phyloP scores from a whole-genome alignment of 768 basidiomycete genomes.

The Tricholoma terreum region DNA sequence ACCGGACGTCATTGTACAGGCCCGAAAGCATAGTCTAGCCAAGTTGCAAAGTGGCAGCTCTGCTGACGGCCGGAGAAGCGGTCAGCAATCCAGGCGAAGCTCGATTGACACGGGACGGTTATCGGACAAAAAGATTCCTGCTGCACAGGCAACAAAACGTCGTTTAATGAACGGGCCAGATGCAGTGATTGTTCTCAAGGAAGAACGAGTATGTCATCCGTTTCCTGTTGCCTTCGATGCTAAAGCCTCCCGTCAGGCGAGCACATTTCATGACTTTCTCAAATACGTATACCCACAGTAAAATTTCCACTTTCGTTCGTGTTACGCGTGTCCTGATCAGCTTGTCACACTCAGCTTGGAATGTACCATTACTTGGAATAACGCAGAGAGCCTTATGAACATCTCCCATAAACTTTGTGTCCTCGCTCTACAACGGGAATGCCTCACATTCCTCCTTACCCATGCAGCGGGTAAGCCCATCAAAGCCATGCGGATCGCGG shows the following conservation, averaged over 20 bases:
- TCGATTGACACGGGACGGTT: constrained; percentile 10
- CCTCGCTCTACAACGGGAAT: constrained; percentile 75
- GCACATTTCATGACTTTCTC: constrained; percentile 89
- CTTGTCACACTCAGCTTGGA: constrained; percentile 52
- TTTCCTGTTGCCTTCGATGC: background rate
- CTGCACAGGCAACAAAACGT: constrained; percentile 39
- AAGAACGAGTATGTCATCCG: constrained; percentile 63
- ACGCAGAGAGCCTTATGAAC: constrained; percentile 89
- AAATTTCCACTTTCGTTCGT: constrained; percentile 22
- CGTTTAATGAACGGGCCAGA: constrained; percentile 56
- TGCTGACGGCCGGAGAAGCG: constrained; percentile 2
- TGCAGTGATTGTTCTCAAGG: constrained; percentile 85
- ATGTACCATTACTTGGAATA: constrained; percentile 94
- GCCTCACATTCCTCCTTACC: constrained; percentile 83
- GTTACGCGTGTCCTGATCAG: background rate
- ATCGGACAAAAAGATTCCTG: constrained; percentile 15
- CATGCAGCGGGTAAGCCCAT: constrained; percentile 92
- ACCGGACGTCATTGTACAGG: constrained; percentile 33
- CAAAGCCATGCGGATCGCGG: constrained; percentile 90
- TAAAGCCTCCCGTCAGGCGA: constrained; percentile 45
- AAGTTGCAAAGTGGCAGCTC: constrained; percentile 47
- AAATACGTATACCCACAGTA: constrained; percentile 94
- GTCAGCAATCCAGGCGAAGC: constrained; percentile 10
- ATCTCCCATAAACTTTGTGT: constrained; percentile 88
- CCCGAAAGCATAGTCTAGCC: constrained; percentile 52